Base-by-base conservation (phyloP, 2,329 filamentous ascomycete species). In the Alternaria gaisen region DNA sequence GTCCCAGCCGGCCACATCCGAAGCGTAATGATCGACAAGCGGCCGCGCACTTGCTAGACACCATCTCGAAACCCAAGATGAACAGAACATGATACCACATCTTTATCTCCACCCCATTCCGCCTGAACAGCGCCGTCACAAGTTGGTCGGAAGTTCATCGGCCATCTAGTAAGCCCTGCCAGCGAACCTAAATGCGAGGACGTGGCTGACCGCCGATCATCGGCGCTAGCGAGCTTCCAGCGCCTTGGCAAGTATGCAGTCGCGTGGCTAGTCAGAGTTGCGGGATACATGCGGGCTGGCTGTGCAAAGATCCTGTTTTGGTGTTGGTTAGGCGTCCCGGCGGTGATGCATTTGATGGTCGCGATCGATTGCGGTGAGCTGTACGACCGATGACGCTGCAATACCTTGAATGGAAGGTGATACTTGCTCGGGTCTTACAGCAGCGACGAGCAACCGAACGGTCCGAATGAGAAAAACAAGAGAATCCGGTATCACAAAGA, bases 291-390 rank as follows among this genome's bases (percentile, higher is more conserved):
- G 46, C 46, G 32, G 32, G 20, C 34, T 34, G 46, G 46, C 46
- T 36, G 46, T 22, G 32, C 20, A 50, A 38, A 38, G 46, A 50
- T 38, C 46, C 32, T 50, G 46, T 50, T 50, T 50, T 50, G 32
- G 40, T 26, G 36, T 34, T 12, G 11, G 10, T 50, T 32, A 50
- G 46, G 30, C 30, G 32, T 36, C 20, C 46, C 46, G 3, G 24
- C 3, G 9, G 20, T 50, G 46, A 50, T 50, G 46, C 46, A 20
- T 32, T 36, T 36, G 5, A 50, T 2, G 20, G 9, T 14, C 30
- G 4, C 38, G 18, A 24, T 16, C 14, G 34, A 50, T 38, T 32
- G 14, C 14, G 46, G 46, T 36, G 9, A n/a, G 18, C 46, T 28
- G 41, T 43, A 58, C 7, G 26, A 32, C 20, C 30, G 20, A 20